Evolutionary conservation across 1,284 basidiomycete genomes (phyloP).

Genomic region (Xanthoconium separans): DNA sequence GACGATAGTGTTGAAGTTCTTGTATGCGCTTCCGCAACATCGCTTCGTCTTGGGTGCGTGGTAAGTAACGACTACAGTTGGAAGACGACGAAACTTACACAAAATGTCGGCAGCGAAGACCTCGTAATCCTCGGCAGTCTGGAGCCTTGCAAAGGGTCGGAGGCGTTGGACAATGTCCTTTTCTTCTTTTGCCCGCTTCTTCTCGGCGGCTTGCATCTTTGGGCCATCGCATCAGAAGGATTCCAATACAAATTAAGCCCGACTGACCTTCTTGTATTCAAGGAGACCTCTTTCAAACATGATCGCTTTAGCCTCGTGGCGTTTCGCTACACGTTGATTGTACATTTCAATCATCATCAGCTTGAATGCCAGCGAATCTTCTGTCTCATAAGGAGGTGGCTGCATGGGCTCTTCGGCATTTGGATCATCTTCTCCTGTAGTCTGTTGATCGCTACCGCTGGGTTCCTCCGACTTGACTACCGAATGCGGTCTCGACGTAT

Average conservation of each 20-base stretch:
- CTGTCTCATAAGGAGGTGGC: conserved; percentile 79
- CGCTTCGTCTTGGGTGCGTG: conserved; percentile 66
- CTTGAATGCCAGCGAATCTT: conserved; percentile 90
- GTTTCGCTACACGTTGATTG: conserved; percentile 86
- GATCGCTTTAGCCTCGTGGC: conserved; percentile 84
- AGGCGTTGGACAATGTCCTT: conserved; percentile 87
- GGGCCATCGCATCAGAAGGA: neutral
- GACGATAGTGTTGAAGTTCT: conserved; percentile 86
- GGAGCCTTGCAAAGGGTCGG: conserved; percentile 90
- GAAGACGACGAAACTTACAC: conserved; percentile 51
- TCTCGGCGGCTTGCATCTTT: conserved; percentile 88
- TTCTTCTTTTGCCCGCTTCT: conserved; percentile 90
- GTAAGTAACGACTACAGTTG: neutral
- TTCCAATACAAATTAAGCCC: neutral
- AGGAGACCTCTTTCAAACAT: conserved; percentile 92
- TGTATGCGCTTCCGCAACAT: conserved; percentile 82
- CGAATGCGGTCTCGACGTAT: conserved; percentile 39
- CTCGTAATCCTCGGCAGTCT: conserved; percentile 93
- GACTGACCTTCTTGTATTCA: conserved; percentile 87
- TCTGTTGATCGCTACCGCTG: conserved; percentile 28
- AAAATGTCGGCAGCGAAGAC: conserved; percentile 86
- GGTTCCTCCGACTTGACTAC: conserved; percentile 51
- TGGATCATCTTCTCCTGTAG: conserved; percentile 45
- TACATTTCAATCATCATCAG: conserved; percentile 91
- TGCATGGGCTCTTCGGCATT: conserved; percentile 61